Percentiles rank a stretch among this genome's conserved stretches.
Conservation (phyloP, 257 asterid species). For the Asclepias syriaca region DNA sequence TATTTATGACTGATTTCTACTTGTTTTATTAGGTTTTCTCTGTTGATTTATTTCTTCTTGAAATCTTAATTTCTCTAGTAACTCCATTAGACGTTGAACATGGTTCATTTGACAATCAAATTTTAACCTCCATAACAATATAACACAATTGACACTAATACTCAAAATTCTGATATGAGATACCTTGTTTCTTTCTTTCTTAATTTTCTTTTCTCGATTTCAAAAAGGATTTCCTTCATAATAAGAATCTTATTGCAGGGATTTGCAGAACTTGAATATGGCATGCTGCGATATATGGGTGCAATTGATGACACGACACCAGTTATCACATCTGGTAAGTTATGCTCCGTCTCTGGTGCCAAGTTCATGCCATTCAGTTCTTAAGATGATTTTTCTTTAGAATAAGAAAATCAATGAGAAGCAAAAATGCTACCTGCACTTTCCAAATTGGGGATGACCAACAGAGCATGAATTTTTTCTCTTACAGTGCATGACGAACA, state of each 20-base stretch:
- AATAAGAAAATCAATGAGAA: not conserved
- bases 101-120: not conserved
- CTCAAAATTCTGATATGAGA: not conserved
- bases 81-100: not conserved
- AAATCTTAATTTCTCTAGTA: not conserved
- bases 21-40: not conserved
- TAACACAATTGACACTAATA: not conserved
- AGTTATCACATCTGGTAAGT: constrained; percentile 67
- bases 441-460: constrained; percentile 2
- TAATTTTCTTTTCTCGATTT: not conserved
- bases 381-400: not conserved
- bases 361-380: not conserved
- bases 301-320: constrained; percentile 85
- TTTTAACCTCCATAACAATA: not conserved
- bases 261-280: constrained; percentile 96
- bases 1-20: not conserved
- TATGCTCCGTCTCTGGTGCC: not conserved
- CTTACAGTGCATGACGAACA: constrained; percentile 78
- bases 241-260: constrained; percentile 46
- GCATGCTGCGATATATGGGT: constrained; percentile 95
- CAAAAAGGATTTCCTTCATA: not conserved
- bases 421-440: not conserved
- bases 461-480: constrained; percentile 11
- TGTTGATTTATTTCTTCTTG: not conserved
- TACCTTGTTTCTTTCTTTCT: not conserved